Conservation (phyloP, 2,329 filamentous ascomycete genomes). For the Saccharata proteae region DNA sequence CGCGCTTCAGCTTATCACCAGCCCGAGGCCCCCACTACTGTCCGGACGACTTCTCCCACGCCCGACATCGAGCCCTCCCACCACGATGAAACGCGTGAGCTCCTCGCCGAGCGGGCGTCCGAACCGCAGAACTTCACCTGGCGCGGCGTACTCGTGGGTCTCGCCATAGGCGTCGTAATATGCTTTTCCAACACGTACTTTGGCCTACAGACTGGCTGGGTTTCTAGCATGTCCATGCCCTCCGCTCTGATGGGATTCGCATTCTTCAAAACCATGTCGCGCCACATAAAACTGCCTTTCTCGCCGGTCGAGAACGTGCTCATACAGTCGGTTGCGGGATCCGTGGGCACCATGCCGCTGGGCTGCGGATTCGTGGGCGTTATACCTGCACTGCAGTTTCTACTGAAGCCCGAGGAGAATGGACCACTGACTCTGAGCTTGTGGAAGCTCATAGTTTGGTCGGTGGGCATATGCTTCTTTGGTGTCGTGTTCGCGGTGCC, state of each 20-base stretch:
- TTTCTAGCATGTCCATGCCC: slow-evolving; percentile 91
- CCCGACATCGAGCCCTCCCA: slow-evolving; percentile 1
- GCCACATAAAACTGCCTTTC: slow-evolving; percentile 67
- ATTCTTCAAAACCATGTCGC: slow-evolving; percentile 70
- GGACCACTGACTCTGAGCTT: slow-evolving; percentile 62
- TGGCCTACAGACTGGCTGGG: slow-evolving; percentile 81
- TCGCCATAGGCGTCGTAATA: slow-evolving; percentile 78
- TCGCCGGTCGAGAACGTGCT: slow-evolving; percentile 93
- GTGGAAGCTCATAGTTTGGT: slow-evolving; percentile 77
- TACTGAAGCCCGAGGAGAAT: slow-evolving; percentile 65
- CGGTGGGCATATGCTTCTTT: slow-evolving; percentile 87
- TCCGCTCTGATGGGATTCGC: slow-evolving; percentile 89
- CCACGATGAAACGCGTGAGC: slow-evolving; percentile 7
- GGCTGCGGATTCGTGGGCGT: slow-evolving; percentile 94
- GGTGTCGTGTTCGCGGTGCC: slow-evolving; percentile 95
- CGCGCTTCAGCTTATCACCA: background rate
- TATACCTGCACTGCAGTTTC: slow-evolving; percentile 80
- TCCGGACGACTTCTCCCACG: background rate
- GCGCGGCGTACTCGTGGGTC: slow-evolving; percentile 66
- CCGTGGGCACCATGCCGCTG: slow-evolving; percentile 92
- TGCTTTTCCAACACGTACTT: slow-evolving; percentile 99
- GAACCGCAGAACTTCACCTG: slow-evolving; percentile 65
- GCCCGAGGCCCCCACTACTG: slow-evolving; percentile 4
- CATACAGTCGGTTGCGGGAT: slow-evolving; percentile 88
- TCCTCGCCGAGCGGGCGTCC: slow-evolving; percentile 10